Conservation (phyloP, 164 flowering plant species). For the Brasenia schreberi region DNA sequence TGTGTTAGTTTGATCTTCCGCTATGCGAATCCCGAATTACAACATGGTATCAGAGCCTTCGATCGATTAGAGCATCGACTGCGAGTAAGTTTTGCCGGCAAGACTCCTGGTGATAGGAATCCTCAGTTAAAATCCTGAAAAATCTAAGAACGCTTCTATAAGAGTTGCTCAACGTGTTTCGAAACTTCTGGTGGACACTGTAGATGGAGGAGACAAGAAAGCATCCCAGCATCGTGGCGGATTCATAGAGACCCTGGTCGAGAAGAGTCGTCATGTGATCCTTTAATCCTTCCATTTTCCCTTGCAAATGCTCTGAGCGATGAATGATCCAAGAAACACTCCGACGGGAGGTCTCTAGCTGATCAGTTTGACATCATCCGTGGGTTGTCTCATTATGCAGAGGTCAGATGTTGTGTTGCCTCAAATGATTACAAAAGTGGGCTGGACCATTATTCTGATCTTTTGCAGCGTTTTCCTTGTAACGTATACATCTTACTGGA, state of each 20-base stretch:
- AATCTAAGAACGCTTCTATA: no score
- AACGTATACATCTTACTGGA: constrained; percentile 77
- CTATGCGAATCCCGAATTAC: no score
- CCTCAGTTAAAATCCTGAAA: no score
- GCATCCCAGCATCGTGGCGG: constrained; percentile 75
- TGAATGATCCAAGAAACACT: background rate
- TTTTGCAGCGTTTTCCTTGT: constrained; percentile 84
- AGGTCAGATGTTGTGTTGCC: constrained; percentile 88
- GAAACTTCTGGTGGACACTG: no score
- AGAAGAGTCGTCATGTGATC: constrained; percentile 70
- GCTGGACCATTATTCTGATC: constrained; percentile 63
- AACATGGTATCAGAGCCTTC: no score
- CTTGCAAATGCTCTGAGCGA: background rate
- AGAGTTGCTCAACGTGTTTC: no score
- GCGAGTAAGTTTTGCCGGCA: no score
- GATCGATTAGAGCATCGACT: no score
- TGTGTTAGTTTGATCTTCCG: no score
- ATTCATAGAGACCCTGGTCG: constrained; percentile 58
- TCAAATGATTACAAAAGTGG: constrained; percentile 97
- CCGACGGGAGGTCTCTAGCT: constrained; percentile 47
- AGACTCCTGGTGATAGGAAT: no score
- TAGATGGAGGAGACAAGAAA: constrained; percentile 92
- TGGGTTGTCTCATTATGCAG: constrained; percentile 92
- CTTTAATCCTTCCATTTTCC: constrained; percentile 54
- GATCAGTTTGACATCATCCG: constrained; percentile 70